Conservation (phyloP, 2,329 filamentous ascomycete genomes). For the Stachybotrys elegans region DNA sequence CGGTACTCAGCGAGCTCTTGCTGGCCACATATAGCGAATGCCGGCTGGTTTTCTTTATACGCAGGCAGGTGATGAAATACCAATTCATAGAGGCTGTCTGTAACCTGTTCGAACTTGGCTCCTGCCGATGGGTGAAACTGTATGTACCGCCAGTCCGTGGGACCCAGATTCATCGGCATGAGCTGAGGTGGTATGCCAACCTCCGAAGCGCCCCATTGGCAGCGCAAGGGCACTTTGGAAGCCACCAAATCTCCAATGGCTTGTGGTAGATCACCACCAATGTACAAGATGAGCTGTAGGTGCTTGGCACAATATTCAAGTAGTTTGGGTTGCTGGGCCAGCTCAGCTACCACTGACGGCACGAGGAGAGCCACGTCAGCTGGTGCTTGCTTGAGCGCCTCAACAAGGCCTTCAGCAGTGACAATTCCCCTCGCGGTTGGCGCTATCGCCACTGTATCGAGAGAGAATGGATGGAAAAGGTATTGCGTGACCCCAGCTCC, state of each 20-base stretch:
- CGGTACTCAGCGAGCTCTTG: constrained; percentile 3
- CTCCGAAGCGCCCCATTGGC: constrained; percentile 4
- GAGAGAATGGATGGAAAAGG: not conserved
- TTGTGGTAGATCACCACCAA: constrained; percentile 4
- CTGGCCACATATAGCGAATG: not conserved
- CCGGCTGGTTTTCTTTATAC: not conserved
- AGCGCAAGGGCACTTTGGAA: constrained; percentile 2
- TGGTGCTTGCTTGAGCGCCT: not conserved
- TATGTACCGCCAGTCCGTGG: not conserved
- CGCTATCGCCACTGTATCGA: not conserved
- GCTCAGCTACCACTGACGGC: constrained; percentile 3
- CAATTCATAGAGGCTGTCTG: constrained; percentile 1
- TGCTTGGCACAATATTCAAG: constrained; percentile 3
- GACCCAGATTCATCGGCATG: not conserved
- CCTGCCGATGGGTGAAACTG: constrained; percentile 2
- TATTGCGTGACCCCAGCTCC: not conserved
- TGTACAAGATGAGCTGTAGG: constrained; percentile 3
- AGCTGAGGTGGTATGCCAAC: constrained; percentile 3
- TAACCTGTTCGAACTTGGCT: constrained; percentile 1
- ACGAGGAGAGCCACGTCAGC: constrained; percentile 2
- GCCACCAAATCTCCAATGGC: constrained; percentile 1
- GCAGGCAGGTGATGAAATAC: not conserved
- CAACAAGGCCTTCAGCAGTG: constrained; percentile 1
- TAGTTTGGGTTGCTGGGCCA: not conserved
- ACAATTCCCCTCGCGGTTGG: not conserved